Conservation (phyloP, 2,329 filamentous ascomycete genomes). For the Pyrenophora seminiperda region DNA sequence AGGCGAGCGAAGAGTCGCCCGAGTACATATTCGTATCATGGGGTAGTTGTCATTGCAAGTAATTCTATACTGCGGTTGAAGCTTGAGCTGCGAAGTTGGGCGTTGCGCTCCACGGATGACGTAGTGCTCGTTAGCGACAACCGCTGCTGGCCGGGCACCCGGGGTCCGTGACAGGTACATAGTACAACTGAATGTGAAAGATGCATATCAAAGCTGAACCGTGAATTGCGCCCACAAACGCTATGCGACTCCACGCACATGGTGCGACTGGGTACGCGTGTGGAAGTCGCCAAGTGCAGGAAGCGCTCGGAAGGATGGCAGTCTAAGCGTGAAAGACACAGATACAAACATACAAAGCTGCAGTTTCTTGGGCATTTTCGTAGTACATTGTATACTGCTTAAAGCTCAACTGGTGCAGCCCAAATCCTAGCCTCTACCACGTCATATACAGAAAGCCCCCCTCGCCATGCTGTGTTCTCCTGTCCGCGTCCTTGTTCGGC, state of each 20-base stretch:
- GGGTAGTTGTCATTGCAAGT: constrained; percentile 26
- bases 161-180: constrained; percentile 6
- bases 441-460: constrained; percentile 15
- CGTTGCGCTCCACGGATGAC: constrained; percentile 27
- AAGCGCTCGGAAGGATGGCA: too few relatives aligned
- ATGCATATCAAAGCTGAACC: background rate
- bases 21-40: constrained; percentile 40
- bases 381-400: constrained; percentile 17
- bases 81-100: constrained; percentile 11
- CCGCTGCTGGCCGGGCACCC: too few relatives aligned
- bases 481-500: background rate
- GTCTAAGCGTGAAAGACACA: background rate
- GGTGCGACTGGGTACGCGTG: too few relatives aligned
- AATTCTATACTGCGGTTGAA: constrained; percentile 9
- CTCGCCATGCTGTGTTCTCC: background rate
- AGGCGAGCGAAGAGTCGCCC: constrained; percentile 35
- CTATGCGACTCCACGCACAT: too few relatives aligned
- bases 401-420: constrained; percentile 11
- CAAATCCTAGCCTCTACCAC: background rate
- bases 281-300: too few relatives aligned
- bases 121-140: constrained; percentile 21
- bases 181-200: too few relatives aligned
- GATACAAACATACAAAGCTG: background rate
- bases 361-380: background rate
- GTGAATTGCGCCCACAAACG: background rate